phyloP scores from a whole-genome alignment of 805 yeast species.

The Sporopachydermia lactativora region DNA sequence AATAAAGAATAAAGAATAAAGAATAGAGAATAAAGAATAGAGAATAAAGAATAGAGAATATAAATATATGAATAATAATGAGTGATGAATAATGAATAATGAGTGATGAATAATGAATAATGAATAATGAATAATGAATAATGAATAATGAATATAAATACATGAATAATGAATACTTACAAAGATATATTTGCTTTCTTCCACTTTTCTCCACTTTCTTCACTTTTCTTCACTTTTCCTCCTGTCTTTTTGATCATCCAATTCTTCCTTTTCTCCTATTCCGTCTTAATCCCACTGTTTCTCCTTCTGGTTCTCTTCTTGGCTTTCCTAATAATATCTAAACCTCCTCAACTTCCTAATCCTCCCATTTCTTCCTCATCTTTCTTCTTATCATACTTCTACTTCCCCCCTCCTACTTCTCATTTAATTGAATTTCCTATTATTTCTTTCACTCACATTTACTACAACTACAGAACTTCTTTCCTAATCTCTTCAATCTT shows the following conservation, averaged over 20 bases:
- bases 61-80: no score
- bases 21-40: background rate
- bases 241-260: background rate
- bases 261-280: background rate
- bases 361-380: no score
- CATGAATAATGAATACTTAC: no score
- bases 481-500: slow-evolving; percentile 33
- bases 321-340: no score
- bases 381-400: background rate
- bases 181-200: background rate
- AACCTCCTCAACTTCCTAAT: no score
- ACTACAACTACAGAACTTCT: background rate
- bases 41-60: background rate
- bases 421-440: no score
- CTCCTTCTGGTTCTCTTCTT: no score
- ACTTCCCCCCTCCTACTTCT: no score
- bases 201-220: background rate
- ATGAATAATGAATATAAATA: no score
- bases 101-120: background rate
- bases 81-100: background rate
- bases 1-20: no score
- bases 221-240: background rate
- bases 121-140: background rate
- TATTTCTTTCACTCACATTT: no score
- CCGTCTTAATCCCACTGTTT: no score